Evolutionary conservation across 495 filamentous ascomycete species (phyloP).

Genomic region (Aspergillus sclerotioniger): DNA sequence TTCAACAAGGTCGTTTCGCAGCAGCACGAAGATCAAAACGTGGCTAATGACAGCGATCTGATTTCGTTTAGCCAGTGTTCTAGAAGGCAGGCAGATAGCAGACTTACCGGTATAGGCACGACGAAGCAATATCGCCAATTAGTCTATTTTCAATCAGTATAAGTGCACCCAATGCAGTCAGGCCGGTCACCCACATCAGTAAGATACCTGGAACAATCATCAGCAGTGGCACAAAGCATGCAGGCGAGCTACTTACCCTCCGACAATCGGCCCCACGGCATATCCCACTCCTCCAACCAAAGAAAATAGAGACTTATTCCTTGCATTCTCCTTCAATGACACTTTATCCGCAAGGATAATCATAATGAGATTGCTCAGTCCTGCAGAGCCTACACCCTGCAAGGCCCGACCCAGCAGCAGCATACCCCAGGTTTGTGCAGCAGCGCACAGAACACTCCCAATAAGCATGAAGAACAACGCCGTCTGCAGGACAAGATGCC

Average conservation of each 20-base stretch:
- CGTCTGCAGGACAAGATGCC: conserved; percentile 46
- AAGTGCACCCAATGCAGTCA: conserved; percentile 14
- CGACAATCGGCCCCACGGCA: conserved; percentile 54
- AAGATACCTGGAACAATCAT: conserved; percentile 19
- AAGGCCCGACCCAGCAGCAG: conserved; percentile 57
- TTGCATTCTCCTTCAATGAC: conserved; percentile 53
- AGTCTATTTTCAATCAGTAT: conserved; percentile 23
- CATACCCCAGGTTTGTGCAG: conserved; percentile 53
- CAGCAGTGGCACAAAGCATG: neutral
- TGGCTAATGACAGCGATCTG: conserved; percentile 32
- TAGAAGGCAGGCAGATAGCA: neutral
- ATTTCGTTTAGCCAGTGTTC: neutral
- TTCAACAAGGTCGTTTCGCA: conserved; percentile 36
- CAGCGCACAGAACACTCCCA: conserved; percentile 51
- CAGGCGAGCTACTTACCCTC: conserved; percentile 30
- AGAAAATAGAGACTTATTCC: conserved; percentile 56
- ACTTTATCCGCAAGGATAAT: conserved; percentile 58
- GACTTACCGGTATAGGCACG: conserved; percentile 51
- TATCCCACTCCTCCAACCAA: conserved; percentile 50
- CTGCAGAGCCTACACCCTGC: conserved; percentile 55
- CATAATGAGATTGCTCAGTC: conserved; percentile 52
- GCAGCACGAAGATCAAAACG: conserved; percentile 26
- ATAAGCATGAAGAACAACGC: conserved; percentile 49
- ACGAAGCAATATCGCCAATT: conserved; percentile 62
- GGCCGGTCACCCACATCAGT: conserved; percentile 18